Evolutionary conservation across 148 eudicot species (phyloP).

Genomic region (Dianthus caryophyllus): DNA sequence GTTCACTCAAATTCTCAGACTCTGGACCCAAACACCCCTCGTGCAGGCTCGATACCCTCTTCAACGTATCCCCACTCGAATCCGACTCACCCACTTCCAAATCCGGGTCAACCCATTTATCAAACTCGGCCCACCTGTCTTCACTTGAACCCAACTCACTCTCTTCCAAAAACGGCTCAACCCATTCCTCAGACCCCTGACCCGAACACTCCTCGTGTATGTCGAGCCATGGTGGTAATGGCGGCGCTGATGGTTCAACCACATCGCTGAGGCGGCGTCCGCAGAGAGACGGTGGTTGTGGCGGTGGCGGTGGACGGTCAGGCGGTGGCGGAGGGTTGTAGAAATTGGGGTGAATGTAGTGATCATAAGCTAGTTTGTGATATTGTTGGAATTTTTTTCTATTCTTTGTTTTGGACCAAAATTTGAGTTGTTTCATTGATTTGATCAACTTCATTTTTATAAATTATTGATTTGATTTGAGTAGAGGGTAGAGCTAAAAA

Average conservation of each 20-base stretch:
- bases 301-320: constrained; percentile 5
- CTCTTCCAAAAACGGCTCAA: background rate
- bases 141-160: background rate
- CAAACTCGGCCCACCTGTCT: background rate
- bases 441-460: background rate
- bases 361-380: constrained; percentile 7
- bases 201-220: background rate
- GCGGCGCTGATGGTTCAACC: constrained; percentile 22
- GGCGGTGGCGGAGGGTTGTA: constrained; percentile 13
- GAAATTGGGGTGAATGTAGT: background rate
- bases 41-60: too few relatives aligned
- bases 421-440: constrained; percentile 25
- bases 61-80: too few relatives aligned
- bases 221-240: constrained; percentile 28
- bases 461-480: too few relatives aligned
- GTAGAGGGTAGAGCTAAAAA: too few relatives aligned
- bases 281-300: background rate
- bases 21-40: too few relatives aligned
- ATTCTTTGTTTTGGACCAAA: constrained; percentile 27
- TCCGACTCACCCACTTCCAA: too few relatives aligned
- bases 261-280: constrained; percentile 12
- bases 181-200: background rate
- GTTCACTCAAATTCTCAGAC: too few relatives aligned
- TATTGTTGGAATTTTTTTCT: background rate
- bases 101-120: too few relatives aligned